phyloP scores from a whole-genome alignment of 805 yeast genomes.

The Candida germanica region DNA sequence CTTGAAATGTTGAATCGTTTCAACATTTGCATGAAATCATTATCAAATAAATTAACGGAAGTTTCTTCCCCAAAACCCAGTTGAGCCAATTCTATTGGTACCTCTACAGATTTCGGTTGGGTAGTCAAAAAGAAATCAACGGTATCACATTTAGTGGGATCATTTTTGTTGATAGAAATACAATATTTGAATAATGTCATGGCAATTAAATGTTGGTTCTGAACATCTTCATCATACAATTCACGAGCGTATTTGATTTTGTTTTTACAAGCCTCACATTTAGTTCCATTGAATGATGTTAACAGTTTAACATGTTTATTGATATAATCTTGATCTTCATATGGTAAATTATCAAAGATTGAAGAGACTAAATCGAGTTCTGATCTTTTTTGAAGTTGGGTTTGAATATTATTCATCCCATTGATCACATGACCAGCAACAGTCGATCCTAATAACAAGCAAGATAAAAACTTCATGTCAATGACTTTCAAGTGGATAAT shows the following conservation, averaged over 20 bases:
- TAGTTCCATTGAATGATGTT: slow-evolving; percentile 28
- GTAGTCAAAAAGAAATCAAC: slow-evolving; percentile 39
- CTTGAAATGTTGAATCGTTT: slow-evolving; percentile 34
- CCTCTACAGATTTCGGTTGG: slow-evolving; percentile 18
- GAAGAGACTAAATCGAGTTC: slow-evolving; percentile 22
- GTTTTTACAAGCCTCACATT: slow-evolving; percentile 36
- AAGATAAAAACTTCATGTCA: slow-evolving; percentile 3
- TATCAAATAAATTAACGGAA: slow-evolving; percentile 33
- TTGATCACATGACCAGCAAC: slow-evolving; percentile 12
- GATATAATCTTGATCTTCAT: slow-evolving; percentile 27
- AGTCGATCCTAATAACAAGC: slow-evolving; percentile 4
- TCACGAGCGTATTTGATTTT: slow-evolving; percentile 28
- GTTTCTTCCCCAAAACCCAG: slow-evolving; percentile 24
- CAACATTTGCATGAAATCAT: slow-evolving; percentile 37
- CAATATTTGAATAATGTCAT: slow-evolving; percentile 37
- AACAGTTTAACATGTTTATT: slow-evolving; percentile 25
- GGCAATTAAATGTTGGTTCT: slow-evolving; percentile 32
- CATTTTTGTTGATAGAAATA: slow-evolving; percentile 23
- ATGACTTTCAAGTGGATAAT: no score
- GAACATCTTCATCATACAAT: slow-evolving; percentile 27
- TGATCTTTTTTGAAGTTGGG: slow-evolving; percentile 14
- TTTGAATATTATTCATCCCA: slow-evolving; percentile 11
- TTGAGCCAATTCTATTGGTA: slow-evolving; percentile 16
- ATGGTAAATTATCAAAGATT: slow-evolving; percentile 23
- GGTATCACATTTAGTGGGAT: slow-evolving; percentile 31